Conservation (phyloP, 2,329 filamentous ascomycete species). For the Diplodia sapinea region DNA sequence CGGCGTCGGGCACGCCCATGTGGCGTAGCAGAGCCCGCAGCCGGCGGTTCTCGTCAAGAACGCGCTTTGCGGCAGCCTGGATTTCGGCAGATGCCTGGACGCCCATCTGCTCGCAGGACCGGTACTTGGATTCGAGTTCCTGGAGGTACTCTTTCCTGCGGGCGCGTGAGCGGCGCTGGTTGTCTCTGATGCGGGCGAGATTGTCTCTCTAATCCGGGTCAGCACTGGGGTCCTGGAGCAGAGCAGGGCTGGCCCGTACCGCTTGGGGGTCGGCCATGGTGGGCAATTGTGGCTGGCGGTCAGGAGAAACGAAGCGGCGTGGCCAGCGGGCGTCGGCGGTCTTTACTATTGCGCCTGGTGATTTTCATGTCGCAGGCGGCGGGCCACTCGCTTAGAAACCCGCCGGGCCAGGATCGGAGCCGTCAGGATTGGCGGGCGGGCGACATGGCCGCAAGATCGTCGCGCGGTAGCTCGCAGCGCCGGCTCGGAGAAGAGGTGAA, state of each 20-base stretch:
- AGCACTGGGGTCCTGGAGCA: not conserved
- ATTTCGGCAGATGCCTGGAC: slow-evolving; percentile 74
- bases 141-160: slow-evolving; percentile 75
- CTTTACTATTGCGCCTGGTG: not conserved
- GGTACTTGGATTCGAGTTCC: slow-evolving; percentile 69
- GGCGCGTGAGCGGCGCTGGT: slow-evolving; percentile 76
- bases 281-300: not conserved
- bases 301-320: not conserved
- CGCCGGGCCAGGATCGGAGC: not conserved
- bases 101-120: slow-evolving; percentile 67
- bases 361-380: not conserved
- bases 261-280: slow-evolving; percentile 9
- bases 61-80: slow-evolving; percentile 70
- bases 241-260: not conserved
- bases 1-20: slow-evolving; percentile 63
- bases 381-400: not conserved
- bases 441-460: not conserved
- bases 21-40: slow-evolving; percentile 65
- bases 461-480: too few relatives aligned
- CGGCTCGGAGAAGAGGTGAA: not conserved
- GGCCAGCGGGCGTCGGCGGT: too few relatives aligned
- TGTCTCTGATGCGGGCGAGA: slow-evolving; percentile 71
- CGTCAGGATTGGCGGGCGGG: not conserved
- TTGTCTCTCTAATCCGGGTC: slow-evolving; percentile 41
- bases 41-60: slow-evolving; percentile 71